phyloP scores from a whole-genome alignment of 176 grass and related monocot species.

The Aegilops longissima region DNA sequence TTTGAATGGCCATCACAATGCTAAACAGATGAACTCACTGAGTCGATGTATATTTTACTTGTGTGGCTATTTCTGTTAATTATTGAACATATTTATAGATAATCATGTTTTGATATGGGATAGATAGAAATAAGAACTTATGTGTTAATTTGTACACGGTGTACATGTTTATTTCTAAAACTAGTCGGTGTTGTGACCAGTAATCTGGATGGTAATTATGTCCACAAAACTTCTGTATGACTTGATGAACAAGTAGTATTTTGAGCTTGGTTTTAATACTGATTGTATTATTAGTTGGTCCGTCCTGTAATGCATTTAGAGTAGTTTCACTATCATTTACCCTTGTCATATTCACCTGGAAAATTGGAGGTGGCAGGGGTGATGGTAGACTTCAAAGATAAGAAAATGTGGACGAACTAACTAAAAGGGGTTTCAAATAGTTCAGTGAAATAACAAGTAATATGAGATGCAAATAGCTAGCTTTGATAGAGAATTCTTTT shows the following conservation, averaged over 20 bases:
- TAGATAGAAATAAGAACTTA: no score
- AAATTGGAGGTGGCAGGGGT: background rate
- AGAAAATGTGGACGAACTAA: background rate
- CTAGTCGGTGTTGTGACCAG: background rate
- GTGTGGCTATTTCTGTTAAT: background rate
- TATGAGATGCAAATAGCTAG: background rate
- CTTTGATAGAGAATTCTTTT: background rate
- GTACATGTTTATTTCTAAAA: background rate
- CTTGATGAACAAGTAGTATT: background rate
- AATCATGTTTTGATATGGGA: background rate
- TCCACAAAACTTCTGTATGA: background rate
- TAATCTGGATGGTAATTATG: background rate
- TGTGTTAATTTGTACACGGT: background rate
- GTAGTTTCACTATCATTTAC: background rate
- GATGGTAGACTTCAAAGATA: background rate
- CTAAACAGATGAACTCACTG: background rate
- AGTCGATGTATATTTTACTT: background rate
- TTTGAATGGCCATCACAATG: background rate
- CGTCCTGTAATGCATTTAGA: background rate
- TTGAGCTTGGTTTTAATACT: background rate
- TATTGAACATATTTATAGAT: background rate
- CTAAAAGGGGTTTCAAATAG: background rate
- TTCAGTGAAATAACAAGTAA: background rate
- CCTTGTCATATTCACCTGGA: background rate
- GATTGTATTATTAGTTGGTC: background rate